Evolutionary conservation across 352 stramenopile species (phyloP).

Genomic region (Pseudoperonospora humuli): DNA sequence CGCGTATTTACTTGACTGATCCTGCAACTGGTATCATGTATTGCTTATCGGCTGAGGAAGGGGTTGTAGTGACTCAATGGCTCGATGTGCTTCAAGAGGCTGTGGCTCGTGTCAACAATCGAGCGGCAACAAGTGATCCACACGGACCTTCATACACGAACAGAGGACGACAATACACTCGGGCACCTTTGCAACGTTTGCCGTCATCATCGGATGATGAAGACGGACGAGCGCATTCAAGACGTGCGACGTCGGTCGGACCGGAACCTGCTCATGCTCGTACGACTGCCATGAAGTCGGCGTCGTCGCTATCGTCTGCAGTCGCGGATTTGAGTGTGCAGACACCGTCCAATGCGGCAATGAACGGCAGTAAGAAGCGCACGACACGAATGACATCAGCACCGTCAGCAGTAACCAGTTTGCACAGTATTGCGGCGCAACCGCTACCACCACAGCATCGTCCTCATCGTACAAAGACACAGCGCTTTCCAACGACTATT

Average conservation of each 20-base stretch:
- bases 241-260: constrained; percentile 18
- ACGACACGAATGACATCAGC: constrained; percentile 20
- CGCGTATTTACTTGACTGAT: constrained; percentile 80
- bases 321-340: not conserved
- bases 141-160: not conserved
- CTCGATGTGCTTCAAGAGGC: constrained; percentile 54
- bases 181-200: constrained; percentile 4
- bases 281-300: constrained; percentile 14
- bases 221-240: constrained; percentile 12
- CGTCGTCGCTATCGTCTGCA: constrained; percentile 9
- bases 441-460: constrained; percentile 4
- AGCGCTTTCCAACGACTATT: constrained; percentile 61
- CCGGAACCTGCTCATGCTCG: constrained; percentile 5
- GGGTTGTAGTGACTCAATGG: constrained; percentile 60
- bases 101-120: constrained; percentile 29
- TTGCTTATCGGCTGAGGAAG: constrained; percentile 72
- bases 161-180: not conserved
- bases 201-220: constrained; percentile 20
- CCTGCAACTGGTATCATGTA: constrained; percentile 69
- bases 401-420: constrained; percentile 8
- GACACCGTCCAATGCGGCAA: not conserved
- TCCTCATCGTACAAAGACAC: constrained; percentile 32
- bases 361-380: constrained; percentile 13
- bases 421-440: not conserved
- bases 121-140: not conserved